Evolutionary conservation across 768 basidiomycete species (phyloP), one percentile per base, ranked within the genome.

Genomic region (Sistotremastrum niveocremeum): DNA sequence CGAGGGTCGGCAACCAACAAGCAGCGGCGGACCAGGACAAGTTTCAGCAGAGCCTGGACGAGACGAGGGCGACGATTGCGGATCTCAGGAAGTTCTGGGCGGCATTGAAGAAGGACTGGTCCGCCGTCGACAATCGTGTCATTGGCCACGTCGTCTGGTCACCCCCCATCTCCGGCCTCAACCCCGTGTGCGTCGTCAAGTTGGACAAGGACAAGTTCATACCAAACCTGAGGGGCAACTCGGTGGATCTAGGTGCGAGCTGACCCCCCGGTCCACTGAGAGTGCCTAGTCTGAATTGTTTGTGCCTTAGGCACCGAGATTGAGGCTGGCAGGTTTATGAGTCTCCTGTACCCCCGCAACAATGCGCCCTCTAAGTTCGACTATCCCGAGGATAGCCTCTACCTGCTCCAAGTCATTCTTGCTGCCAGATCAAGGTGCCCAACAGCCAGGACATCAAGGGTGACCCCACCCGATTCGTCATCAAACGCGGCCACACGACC

Each of bases 61-160:
- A 56, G 51, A 53, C 47, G 35, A 35, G 43, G 35, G 38, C 34
- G 34, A 51, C 45, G 49, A 62, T 67, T 51, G 45, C 57, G 4
- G 54, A 39, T 28, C 57, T 65, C 58, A 65, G 63, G 57, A 45
- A 46, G 5, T 63, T 65, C 60, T 64, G 55, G 49, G 52, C 51
- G 7, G 53, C 44, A 12, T 48, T 67, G 41, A 58, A 57, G 58
- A 65, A 50, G 55, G 36, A 61, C 3, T 68, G 64, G 66, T 28
- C 45, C 43, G 51, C 61, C 37, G 39, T 42, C 9, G 56, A 58
- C 37, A 44, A 64, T 46, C 64, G 65, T 2, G 58, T 67, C 37
- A 63, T 67, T 49, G 68, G 69, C 29, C 52, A 59, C 48, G 60
- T 68, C 48, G 52, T 57, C 50, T 66, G 64, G 64, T 53, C 68